A percentile compares a stretch with the other conserved stretches of the same genome.
Conservation (phyloP, 257 asterid genomes). For the Scutellaria baicalensis region DNA sequence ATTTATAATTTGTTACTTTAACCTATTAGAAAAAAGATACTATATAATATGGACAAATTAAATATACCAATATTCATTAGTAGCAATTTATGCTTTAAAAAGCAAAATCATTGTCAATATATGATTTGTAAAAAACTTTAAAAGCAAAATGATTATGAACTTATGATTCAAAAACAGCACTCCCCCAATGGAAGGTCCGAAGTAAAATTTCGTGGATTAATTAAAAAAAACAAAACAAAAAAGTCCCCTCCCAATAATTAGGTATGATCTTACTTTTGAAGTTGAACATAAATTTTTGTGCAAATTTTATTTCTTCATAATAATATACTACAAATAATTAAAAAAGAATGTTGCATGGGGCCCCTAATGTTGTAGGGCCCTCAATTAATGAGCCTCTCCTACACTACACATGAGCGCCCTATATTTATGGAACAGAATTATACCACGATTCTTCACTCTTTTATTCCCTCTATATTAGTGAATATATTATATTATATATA, state of each 20-base stretch:
- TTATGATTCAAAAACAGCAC: conserved; percentile 11
- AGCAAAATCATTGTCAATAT: background rate
- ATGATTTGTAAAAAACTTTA: background rate
- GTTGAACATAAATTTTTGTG: conserved; percentile 30
- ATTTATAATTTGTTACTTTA: too few species aligned
- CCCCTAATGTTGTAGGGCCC: conserved; percentile 4
- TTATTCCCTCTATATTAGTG: too few species aligned
- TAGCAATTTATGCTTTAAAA: background rate
- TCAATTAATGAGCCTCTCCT: background rate
- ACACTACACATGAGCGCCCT: background rate
- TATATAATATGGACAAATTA: background rate
- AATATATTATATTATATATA: too few species aligned
- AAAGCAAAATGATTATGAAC: conserved; percentile 3
- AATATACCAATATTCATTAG: background rate
- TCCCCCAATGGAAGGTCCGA: conserved; percentile 13
- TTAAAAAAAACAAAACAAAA: background rate
- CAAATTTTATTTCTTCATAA: conserved; percentile 1
- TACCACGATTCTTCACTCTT: conserved; percentile 2
- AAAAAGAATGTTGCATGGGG: conserved; percentile 5
- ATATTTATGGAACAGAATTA: conserved; percentile 20
- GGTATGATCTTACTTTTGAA: background rate
- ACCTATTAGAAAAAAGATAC: too few species aligned
- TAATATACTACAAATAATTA: background rate
- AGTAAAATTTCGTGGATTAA: background rate
- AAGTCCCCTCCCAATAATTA: conserved; percentile 31